Base-by-base conservation (phyloP, 2,329 filamentous ascomycete species). In the Apiospora koreana region DNA sequence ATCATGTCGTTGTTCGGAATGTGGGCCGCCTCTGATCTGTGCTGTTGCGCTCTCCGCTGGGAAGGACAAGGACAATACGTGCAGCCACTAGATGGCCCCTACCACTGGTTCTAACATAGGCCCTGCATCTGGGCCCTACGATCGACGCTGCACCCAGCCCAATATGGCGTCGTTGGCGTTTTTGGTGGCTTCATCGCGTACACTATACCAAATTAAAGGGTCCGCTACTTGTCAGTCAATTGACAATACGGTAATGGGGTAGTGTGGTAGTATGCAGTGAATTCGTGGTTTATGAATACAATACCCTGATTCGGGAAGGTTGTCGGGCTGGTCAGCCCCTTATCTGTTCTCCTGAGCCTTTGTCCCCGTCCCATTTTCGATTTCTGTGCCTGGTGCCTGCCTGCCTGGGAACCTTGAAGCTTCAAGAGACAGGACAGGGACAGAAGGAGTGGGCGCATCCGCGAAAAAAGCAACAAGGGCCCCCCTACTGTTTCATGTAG, bases 401-500 rank as follows among this genome's bases (percentile, higher is more conserved):
- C 54, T 62, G 54, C 8, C 31, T 4, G 28, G n/a, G 43, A n/a
- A n/a, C 43, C 41, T 43, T 18, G 41, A 43, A 43, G 41, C 41
- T 43, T 14, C 12, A 21, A 58, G 50, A 25, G 25, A 31, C 25
- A 31, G 25, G 50, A 23, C 23, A 25, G 25, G 48, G 8, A n/a
- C 21, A 46, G 2, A 46, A 62, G 54, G 54, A 62, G 54, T 62
- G 54, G 54, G 9, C 54, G 54, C 48, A 54, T 54, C 48, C 48
- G 54, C 54, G 54, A 62, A 62, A 62, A 62, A 62, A 38, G 31
- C 10, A 62, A 62, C 54, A 38, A 16, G 54, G 54, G 14, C 31
- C 54, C 54, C 54, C 54, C 54, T 38, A 38, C 54, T 62, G 54
- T 62, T 62, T 62, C 54, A 62, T 62, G 28, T 62, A 62, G 54